A percentile compares a stretch with the other conserved stretches of the same genome.
These are phyloP conservation scores for Arabidopsis arenosa DNA, from an alignment of 345 rosid species.

Conservation along the genomic window DNA sequence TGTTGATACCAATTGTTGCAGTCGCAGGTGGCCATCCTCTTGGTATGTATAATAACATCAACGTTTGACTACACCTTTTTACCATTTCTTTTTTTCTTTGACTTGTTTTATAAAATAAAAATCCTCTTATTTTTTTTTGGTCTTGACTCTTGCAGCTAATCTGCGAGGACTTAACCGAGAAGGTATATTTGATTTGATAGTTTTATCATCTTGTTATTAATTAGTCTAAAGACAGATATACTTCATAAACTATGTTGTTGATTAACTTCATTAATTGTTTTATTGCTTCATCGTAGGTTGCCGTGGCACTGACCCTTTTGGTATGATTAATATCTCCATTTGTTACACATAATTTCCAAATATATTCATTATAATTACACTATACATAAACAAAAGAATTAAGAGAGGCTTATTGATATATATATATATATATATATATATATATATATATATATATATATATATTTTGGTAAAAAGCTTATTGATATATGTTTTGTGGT, in stretches of 20 bases:
- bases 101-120: background rate
- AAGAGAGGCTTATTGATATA: background rate
- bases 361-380: no score
- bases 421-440: background rate
- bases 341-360: conserved; percentile 4
- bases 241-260: background rate
- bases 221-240: background rate
- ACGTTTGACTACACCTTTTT: background rate
- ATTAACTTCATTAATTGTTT: background rate
- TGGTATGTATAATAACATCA: background rate
- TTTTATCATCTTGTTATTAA: background rate
- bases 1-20: conserved; percentile 15
- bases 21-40: conserved; percentile 16
- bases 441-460: background rate
- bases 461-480: background rate
- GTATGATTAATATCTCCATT: conserved; percentile 9
- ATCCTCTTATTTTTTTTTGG: background rate
- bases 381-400: background rate
- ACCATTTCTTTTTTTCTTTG: background rate
- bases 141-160: conserved; percentile 14
- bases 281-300: conserved; percentile 10
- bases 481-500: background rate
- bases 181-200: conserved; percentile 12
- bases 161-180: conserved; percentile 18
- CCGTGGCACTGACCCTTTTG: conserved; percentile 24